Base-by-base conservation (phyloP, 305 asterid genomes). In the Solanum hybrid region DNA sequence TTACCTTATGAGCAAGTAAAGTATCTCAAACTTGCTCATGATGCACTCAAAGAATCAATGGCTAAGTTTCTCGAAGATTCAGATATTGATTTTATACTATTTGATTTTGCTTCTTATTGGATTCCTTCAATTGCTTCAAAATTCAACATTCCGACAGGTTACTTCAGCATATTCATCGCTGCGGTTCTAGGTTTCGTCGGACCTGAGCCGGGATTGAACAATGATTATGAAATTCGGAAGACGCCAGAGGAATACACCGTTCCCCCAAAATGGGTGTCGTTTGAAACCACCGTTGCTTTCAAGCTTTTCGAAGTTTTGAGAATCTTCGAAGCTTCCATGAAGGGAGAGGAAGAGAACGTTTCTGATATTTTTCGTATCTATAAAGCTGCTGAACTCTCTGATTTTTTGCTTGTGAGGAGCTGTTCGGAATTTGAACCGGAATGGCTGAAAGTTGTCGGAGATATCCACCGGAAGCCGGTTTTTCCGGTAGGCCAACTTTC, bases 11-110 rank as follows among this genome's bases (percentile, higher is more conserved):
- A 61, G 1, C 88, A 91, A 64, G 94, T 92, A 80, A 89, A 77
- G 51, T 73, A 75, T 51, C 97, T 95, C n/a, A 93, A 95, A 89
- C 71, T 40, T 61, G 95, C 97, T 79, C 90, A 61, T 13, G 97
- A 93, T 26, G 93, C 89, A 24, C 90, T 95, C 3, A 86, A 93
- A 87, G 4, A 89, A 5, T 87, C 86, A 35, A 26, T 94, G 26
- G 24, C 91, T 40, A 87, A 91, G 40, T 93, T 94, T 90, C 80
- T 94, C 20, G 88, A 92, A 31, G 89, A 89, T 5, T 71, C 92
- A 61, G 35, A 31, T 1, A 93, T 93, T 1, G 96, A 95, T 80
- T 94, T 94, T 93, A 89, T 95, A 71, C 46, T 93, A 64, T 88
- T 28, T 26, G 95, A 93, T 80, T 93, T 93, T 28, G 78, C 86